phyloP scores from a whole-genome alignment of 768 basidiomycete genomes.

The Boletus rubropictus region DNA sequence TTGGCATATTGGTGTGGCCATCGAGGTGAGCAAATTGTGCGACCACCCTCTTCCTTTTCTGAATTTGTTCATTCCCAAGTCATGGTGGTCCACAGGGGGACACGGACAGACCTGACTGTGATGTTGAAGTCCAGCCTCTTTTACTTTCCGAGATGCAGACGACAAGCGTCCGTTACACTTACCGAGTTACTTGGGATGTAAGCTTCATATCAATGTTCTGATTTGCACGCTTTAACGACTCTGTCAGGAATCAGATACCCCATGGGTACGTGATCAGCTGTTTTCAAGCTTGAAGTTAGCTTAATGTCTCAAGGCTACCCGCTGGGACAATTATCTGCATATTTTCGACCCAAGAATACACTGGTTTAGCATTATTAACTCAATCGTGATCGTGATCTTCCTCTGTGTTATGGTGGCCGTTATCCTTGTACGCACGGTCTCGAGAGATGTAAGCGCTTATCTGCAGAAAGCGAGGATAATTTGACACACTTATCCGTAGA shows the following conservation, averaged over 20 bases:
- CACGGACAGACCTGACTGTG: slow-evolving; percentile 44
- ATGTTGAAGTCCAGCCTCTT: slow-evolving; percentile 41
- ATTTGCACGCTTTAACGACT: slow-evolving; percentile 1
- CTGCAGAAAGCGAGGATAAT: neutral
- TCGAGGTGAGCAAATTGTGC: slow-evolving; percentile 30
- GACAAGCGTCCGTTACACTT: slow-evolving; percentile 78
- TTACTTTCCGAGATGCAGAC: slow-evolving; percentile 53
- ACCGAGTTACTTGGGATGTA: slow-evolving; percentile 82
- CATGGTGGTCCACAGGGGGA: slow-evolving; percentile 55
- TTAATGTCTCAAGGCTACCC: slow-evolving; percentile 59
- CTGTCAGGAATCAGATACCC: slow-evolving; percentile 74
- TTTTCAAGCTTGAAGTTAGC: neutral
- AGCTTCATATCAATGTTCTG: slow-evolving; percentile 23
- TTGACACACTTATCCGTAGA: slow-evolving; percentile 9
- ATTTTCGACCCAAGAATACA: slow-evolving; percentile 93
- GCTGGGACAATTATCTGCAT: slow-evolving; percentile 96
- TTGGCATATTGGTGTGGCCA: slow-evolving; percentile 89
- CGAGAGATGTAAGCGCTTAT: slow-evolving; percentile 63
- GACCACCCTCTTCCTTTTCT: neutral
- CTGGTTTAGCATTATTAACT: slow-evolving; percentile 94
- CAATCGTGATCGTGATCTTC: slow-evolving; percentile 85
- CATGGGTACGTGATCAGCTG: slow-evolving; percentile 50
- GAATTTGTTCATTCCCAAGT: slow-evolving; percentile 32
- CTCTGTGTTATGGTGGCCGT: slow-evolving; percentile 91
- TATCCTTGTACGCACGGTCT: slow-evolving; percentile 80